A percentile compares a stretch with the other conserved stretches of the same genome.
Evolutionary conservation across 805 yeast species (phyloP).

Genomic region (Saccharomycodes ludwigii): DNA sequence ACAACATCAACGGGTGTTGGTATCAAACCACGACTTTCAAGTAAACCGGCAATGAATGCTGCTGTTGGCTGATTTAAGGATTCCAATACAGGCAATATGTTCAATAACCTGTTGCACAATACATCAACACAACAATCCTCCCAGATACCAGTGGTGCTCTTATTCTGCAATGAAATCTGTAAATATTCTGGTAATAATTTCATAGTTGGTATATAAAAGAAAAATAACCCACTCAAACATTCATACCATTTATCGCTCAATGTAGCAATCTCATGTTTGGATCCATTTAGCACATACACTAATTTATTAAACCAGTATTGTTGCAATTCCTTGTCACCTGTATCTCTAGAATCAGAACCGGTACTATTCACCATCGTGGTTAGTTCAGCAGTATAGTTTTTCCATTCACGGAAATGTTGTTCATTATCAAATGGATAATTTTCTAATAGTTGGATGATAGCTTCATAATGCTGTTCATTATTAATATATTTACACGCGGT

Average conservation of each 20-base stretch:
- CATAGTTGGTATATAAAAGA: constrained; percentile 47
- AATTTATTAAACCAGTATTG: not conserved
- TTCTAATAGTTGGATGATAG: constrained; percentile 18
- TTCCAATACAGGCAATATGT: constrained; percentile 47
- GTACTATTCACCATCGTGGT: not conserved
- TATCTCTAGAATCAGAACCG: not conserved
- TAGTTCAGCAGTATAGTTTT: constrained; percentile 18
- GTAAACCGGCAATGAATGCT: constrained; percentile 45
- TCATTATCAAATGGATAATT: constrained; percentile 25
- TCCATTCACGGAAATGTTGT: constrained; percentile 27
- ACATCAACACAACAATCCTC: constrained; percentile 44
- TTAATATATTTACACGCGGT: constrained; percentile 20
- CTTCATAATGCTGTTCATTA: constrained; percentile 11
- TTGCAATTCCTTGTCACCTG: too few species aligned
- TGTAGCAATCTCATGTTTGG: not conserved
- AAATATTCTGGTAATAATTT: constrained; percentile 31
- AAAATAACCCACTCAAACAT: constrained; percentile 38
- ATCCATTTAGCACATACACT: not conserved
- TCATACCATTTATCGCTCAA: constrained; percentile 50
- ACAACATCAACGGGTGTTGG: too few species aligned
- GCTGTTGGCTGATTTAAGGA: constrained; percentile 50
- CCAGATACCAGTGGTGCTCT: constrained; percentile 33
- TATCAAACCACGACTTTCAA: constrained; percentile 53
- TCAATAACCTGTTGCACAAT: constrained; percentile 41
- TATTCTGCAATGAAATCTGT: constrained; percentile 21